Base-by-base conservation (phyloP, 163 green algal species). In the Volvox carteri region DNA sequence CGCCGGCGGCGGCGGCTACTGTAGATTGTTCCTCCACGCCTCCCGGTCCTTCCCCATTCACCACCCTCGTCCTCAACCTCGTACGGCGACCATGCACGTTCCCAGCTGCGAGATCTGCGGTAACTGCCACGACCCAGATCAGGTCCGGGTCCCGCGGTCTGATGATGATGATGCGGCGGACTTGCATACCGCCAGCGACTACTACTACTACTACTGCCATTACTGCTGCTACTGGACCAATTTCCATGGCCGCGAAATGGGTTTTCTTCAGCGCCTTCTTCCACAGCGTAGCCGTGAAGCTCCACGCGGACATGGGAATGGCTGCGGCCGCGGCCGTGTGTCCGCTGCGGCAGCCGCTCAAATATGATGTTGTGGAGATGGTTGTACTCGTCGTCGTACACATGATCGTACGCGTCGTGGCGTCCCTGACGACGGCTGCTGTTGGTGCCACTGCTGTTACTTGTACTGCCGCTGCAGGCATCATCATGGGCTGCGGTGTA, bases 301-400 rank as follows among this genome's bases (percentile, higher is more conserved):
- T 75, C 65, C 33, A 75, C 65, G 16, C 42, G 44, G 44, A 81
- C 11, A 46, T 78, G 70, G 11, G 70, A 35, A 19, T 54, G 39
- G 39, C n/a, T n/a, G n/a, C n/a, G n/a, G n/a, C n/a, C n/a, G n/a
- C n/a, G n/a, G n/a, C n/a, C n/a, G n/a, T n/a, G n/a, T n/a, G 41
- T 11, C 25, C n/a, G 52, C 39, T 48, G 41, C 14, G 23, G 62
- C 35, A 67, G 48, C 65, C n/a, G 33, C 56, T 85, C 73, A 6
- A 86, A 85, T 0, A 86, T 12, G 0, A 90, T 58, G 74, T 86
- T 90, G 35, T 90, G 58, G 16, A 78, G 42, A 23, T 86, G 46
- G 58, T 79, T 56, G 52, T 81, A 56, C 48, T 44, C 30, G 67
- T 42, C 41, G 44, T 39, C 62, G 44, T 77, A 75, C 30, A 28